A percentile compares a stretch with the other conserved stretches of the same genome.
Evolutionary conservation across 2,329 filamentous ascomycete species (phyloP).

Genomic region (Alternaria sp.): DNA sequence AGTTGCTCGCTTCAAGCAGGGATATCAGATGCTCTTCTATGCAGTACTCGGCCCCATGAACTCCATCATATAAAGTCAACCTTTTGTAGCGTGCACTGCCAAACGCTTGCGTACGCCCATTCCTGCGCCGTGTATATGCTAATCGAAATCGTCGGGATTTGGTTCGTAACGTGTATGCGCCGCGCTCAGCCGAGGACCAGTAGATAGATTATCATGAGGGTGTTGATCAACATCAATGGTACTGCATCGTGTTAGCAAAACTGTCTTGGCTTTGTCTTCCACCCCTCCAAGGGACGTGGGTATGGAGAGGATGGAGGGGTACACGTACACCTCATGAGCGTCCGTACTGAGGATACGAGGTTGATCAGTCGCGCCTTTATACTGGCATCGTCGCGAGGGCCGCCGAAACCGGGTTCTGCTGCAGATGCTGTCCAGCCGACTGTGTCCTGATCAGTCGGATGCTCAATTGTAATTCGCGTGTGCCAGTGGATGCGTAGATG

Average conservation of each 20-base stretch:
- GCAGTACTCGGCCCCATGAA: not conserved
- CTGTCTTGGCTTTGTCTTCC: not conserved
- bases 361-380: slow-evolving; percentile 88
- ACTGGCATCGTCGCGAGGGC: slow-evolving; percentile 72
- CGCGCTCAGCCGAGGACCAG: slow-evolving; percentile 43
- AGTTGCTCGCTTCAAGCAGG: not conserved
- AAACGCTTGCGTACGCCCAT: not conserved
- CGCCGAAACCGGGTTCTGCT: slow-evolving; percentile 81
- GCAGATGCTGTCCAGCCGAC: slow-evolving; percentile 77
- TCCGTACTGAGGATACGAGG: slow-evolving; percentile 87
- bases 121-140: slow-evolving; percentile 6
- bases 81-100: not conserved
- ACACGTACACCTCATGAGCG: slow-evolving; percentile 86
- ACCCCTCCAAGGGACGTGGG: not conserved
- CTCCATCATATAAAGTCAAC: not conserved
- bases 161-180: slow-evolving; percentile 5
- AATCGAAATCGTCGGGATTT: slow-evolving; percentile 7
- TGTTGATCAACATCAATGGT: slow-evolving; percentile 50
- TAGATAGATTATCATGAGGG: slow-evolving; percentile 48
- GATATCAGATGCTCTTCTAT: not conserved
- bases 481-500: not conserved
- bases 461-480: slow-evolving; percentile 6
- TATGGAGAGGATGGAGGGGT: not conserved
- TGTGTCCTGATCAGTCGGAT: slow-evolving; percentile 44
- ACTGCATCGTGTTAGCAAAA: slow-evolving; percentile 33